Percentiles rank a stretch among this genome's conserved stretches.
Evolutionary conservation across 2,329 filamentous ascomycete species (phyloP).

Genomic region (Aspergillus japonicus): DNA sequence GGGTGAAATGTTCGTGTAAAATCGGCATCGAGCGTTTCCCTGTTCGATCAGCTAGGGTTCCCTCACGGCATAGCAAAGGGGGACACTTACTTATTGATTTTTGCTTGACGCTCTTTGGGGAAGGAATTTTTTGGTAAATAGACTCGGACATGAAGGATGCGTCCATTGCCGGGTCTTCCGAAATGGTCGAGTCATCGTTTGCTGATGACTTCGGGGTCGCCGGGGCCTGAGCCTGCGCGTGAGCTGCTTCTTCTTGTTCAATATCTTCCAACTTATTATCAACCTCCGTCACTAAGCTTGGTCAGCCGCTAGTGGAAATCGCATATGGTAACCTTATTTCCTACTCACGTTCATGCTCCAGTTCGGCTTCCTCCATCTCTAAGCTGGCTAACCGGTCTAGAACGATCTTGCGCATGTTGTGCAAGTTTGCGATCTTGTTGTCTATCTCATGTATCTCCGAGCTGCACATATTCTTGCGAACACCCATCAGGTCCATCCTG

Average conservation of each 20-base stretch:
- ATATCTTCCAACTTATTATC: constrained; percentile 64
- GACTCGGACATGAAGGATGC: constrained; percentile 93
- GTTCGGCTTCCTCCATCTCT: constrained; percentile 83
- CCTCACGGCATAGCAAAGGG: neutral
- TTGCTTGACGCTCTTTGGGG: constrained; percentile 54
- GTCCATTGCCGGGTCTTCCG: constrained; percentile 55
- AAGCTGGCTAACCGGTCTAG: constrained; percentile 80
- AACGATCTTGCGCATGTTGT: constrained; percentile 89
- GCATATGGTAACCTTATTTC: neutral
- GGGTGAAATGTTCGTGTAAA: constrained; percentile 89
- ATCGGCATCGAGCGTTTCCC: constrained; percentile 78
- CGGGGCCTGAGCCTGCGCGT: constrained; percentile 29
- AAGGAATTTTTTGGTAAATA: constrained; percentile 88
- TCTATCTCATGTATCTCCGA: constrained; percentile 96
- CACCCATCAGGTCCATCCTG: constrained; percentile 82
- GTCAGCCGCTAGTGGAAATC: constrained; percentile 2
- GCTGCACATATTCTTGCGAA: constrained; percentile 96
- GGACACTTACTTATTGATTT: constrained; percentile 40
- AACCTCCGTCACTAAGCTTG: constrained; percentile 52
- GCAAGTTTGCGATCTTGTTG: constrained; percentile 90
- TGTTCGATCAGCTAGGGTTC: constrained; percentile 45
- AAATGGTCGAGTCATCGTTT: constrained; percentile 50
- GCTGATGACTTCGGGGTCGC: constrained; percentile 39
- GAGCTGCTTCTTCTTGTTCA: constrained; percentile 48
- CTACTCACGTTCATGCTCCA: constrained; percentile 80